Evolutionary conservation across 176 grass and related monocot genomes (phyloP).

Genomic region (Aegilops longissima): DNA sequence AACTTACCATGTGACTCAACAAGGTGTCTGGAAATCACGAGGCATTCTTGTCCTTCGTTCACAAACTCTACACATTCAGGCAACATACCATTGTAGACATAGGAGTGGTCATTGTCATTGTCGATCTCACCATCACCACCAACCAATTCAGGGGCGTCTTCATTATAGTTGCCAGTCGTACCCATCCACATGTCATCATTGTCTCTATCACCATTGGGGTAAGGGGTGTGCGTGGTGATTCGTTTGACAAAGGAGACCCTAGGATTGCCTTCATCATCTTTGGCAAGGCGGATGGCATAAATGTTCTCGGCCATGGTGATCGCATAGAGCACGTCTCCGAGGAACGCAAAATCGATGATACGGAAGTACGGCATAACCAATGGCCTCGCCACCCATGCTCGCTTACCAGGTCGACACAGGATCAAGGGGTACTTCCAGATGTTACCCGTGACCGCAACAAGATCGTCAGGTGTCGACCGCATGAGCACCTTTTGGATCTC

Average conservation of each 20-base stretch:
- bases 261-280: not conserved
- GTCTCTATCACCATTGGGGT: not conserved
- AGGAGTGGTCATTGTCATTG: not conserved
- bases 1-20: not conserved
- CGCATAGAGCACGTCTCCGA: not conserved
- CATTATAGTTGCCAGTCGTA: too few relatives aligned
- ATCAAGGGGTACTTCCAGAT: not conserved
- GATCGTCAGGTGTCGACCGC: not conserved
- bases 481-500: too few relatives aligned
- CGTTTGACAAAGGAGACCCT: not conserved
- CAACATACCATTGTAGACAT: too few relatives aligned
- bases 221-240: not conserved
- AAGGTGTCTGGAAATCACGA: not conserved
- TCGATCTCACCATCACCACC: not conserved
- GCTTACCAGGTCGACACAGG: not conserved
- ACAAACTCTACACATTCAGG: not conserved
- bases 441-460: not conserved
- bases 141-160: not conserved
- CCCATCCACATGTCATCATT: not conserved
- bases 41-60: not conserved
- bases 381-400: not conserved
- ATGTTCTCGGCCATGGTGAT: not conserved
- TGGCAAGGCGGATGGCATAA: not conserved
- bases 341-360: not conserved
- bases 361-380: not conserved